phyloP scores from a whole-genome alignment of 2,329 filamentous ascomycete species.

The Ceratocystis huliohia region DNA sequence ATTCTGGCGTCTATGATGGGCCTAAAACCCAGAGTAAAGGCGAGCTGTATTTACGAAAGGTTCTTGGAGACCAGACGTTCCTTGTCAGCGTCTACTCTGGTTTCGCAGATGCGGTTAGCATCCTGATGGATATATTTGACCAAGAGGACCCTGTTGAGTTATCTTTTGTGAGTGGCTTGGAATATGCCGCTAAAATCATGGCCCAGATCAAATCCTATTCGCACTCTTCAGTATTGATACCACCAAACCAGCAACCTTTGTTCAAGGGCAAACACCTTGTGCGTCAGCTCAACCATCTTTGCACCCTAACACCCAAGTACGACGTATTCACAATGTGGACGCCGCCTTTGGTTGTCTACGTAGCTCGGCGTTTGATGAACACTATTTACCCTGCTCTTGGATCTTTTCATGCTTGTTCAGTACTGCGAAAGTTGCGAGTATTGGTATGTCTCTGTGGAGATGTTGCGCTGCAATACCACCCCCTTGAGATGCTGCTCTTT shows the following conservation, averaged over 20 bases:
- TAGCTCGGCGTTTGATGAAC: conserved; percentile 66
- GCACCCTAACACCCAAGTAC: conserved; percentile 50
- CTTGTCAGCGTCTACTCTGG: conserved; percentile 50
- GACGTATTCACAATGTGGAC: conserved; percentile 59
- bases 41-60: conserved; percentile 29
- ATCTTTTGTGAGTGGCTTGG: conserved; percentile 48
- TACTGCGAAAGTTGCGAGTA: conserved; percentile 74
- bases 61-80: conserved; percentile 56
- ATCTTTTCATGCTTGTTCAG: conserved; percentile 71
- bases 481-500: conserved; percentile 79
- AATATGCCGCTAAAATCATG: conserved; percentile 51
- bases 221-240: conserved; percentile 51
- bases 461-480: conserved; percentile 63
- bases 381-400: conserved; percentile 73
- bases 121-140: conserved; percentile 64
- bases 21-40: conserved; percentile 10
- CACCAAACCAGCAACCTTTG: conserved; percentile 71
- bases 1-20: neutral
- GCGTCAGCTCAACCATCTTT: conserved; percentile 66
- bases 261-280: conserved; percentile 69
- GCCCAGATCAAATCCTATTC: conserved; percentile 56
- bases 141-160: conserved; percentile 63
- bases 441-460: conserved; percentile 65
- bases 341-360: conserved; percentile 56
- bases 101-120: conserved; percentile 64